phyloP scores from a whole-genome alignment of 2,329 filamentous ascomycete genomes.

The Cladophialophora chaetospira region DNA sequence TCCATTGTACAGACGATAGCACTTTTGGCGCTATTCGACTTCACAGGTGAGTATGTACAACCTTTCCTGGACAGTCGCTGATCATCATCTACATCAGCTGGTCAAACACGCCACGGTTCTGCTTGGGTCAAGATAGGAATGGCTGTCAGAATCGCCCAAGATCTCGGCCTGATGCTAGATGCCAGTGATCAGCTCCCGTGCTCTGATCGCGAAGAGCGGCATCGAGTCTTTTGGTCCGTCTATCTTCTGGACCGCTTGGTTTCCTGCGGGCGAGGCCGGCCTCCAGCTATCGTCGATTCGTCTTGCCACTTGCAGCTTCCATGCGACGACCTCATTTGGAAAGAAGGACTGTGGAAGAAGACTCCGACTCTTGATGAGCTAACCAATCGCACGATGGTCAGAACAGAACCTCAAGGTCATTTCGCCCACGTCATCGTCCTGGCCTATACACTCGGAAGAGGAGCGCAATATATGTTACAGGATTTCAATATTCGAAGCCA shows the following conservation, averaged over 20 bases:
- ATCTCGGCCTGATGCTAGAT: slow-evolving; percentile 59
- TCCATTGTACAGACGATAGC: slow-evolving; percentile 42
- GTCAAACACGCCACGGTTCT: slow-evolving; percentile 30
- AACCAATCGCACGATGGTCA: background rate
- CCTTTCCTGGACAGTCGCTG: background rate
- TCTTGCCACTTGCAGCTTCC: slow-evolving; percentile 28
- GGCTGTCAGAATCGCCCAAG: slow-evolving; percentile 67
- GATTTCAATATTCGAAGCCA: slow-evolving; percentile 2
- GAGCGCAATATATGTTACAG: slow-evolving; percentile 22
- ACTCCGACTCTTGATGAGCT: slow-evolving; percentile 14
- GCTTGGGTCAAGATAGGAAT: slow-evolving; percentile 53
- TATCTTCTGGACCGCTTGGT: slow-evolving; percentile 38
- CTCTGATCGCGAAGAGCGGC: slow-evolving; percentile 35
- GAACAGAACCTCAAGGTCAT: background rate
- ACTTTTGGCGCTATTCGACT: slow-evolving; percentile 43
- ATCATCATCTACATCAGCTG: background rate
- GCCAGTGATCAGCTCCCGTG: slow-evolving; percentile 24
- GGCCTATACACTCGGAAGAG: slow-evolving; percentile 17
- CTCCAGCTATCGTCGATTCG: slow-evolving; percentile 19
- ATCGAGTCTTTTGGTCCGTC: slow-evolving; percentile 37
- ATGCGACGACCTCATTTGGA: slow-evolving; percentile 17
- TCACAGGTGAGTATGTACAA: slow-evolving; percentile 38
- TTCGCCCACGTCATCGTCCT: slow-evolving; percentile 21
- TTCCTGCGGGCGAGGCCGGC: slow-evolving; percentile 32
- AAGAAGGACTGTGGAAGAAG: slow-evolving; percentile 5